A percentile compares a stretch with the other conserved stretches of the same genome.
Conservation (phyloP, 129 eudicot species). For the Flaveria robusta region DNA sequence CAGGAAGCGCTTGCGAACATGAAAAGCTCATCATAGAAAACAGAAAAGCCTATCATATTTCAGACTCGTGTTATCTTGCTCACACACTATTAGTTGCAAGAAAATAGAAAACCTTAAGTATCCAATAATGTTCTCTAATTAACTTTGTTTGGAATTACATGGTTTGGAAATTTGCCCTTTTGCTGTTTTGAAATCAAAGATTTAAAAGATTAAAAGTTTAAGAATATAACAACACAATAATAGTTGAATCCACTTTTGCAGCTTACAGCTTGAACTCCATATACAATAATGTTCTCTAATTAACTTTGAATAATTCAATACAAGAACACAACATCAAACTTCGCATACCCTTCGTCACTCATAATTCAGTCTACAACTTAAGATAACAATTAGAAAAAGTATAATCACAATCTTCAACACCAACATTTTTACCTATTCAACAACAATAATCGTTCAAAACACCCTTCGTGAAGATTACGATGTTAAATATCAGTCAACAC, state of each 20-base stretch:
- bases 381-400: background rate
- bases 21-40: background rate
- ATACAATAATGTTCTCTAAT: background rate
- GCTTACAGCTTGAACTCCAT: background rate
- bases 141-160: too few species aligned
- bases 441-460: conserved; percentile 3
- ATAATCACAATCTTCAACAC: background rate
- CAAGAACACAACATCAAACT: background rate
- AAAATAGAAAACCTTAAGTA: too few species aligned
- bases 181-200: background rate
- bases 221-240: too few species aligned
- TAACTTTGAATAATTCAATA: conserved; percentile 3
- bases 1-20: background rate
- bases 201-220: too few species aligned
- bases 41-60: too few species aligned
- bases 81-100: background rate
- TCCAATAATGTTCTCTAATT: too few species aligned
- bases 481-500: background rate
- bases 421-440: background rate
- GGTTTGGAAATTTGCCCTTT: background rate
- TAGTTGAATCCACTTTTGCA: background rate
- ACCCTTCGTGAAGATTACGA: conserved; percentile 2
- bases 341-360: too few species aligned
- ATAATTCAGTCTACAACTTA: background rate
- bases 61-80: too few species aligned